phyloP scores from a whole-genome alignment of 2,329 filamentous ascomycete species.

The Diplodia sapinea region DNA sequence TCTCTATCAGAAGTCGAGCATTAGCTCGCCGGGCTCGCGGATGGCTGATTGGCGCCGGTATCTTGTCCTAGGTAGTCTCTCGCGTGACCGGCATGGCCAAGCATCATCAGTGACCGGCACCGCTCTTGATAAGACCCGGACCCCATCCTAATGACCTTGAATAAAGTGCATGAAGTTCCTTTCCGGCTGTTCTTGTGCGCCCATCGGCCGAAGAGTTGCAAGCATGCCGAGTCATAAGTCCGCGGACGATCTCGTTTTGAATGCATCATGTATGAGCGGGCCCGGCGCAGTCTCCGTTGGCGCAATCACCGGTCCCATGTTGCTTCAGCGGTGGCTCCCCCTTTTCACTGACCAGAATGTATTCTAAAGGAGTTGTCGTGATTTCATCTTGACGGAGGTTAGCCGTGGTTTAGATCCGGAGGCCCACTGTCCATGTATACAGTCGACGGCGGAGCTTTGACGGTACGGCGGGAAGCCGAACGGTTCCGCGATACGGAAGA shows the following conservation, averaged over 20 bases:
- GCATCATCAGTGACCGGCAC: background rate
- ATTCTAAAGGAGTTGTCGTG: background rate
- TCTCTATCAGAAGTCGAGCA: background rate
- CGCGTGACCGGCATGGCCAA: background rate
- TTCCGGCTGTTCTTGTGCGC: background rate
- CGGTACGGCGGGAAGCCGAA: background rate
- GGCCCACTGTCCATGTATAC: slow-evolving; percentile 11
- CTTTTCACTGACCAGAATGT: background rate
- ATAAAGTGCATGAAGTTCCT: background rate
- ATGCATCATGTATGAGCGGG: background rate
- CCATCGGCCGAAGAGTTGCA: background rate
- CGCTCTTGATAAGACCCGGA: background rate
- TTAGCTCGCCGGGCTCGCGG: background rate
- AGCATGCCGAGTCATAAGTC: background rate
- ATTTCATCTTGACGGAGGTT: slow-evolving; percentile 2
- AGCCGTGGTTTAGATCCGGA: slow-evolving; percentile 4
- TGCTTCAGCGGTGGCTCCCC: background rate
- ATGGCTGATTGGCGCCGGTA: background rate
- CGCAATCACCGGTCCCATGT: background rate
- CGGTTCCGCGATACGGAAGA: background rate
- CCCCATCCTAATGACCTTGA: background rate
- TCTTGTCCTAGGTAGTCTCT: background rate
- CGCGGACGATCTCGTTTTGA: background rate
- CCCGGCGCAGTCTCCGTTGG: background rate
- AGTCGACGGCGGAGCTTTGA: background rate